Conservation (phyloP, 2,329 filamentous ascomycete species). For the Hymenoscyphus fructigenus region DNA sequence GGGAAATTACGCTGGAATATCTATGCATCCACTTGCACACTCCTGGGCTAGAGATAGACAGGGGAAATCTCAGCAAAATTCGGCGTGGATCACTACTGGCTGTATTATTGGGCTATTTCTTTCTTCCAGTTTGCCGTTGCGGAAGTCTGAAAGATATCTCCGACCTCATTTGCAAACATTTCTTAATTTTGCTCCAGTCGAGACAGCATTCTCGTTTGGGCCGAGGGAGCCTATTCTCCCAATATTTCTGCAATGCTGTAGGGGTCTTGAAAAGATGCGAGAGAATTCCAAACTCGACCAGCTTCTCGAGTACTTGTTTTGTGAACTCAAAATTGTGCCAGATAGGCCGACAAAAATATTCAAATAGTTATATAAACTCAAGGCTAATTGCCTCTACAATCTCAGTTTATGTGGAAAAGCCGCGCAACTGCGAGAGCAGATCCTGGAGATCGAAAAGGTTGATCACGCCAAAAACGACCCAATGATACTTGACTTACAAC, state of each 20-base stretch:
- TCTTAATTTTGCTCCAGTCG: not conserved
- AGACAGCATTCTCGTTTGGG: not conserved
- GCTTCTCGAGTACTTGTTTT: not conserved
- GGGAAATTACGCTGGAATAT: conserved; percentile 24
- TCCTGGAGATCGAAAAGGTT: not conserved
- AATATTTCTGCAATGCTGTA: not conserved
- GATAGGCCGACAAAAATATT: not conserved
- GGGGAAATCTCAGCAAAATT: conserved; percentile 13
- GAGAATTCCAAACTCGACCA: not conserved
- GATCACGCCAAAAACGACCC: not conserved
- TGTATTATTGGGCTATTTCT: conserved; percentile 25
- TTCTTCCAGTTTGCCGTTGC: conserved; percentile 7
- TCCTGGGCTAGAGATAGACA: conserved; percentile 28
- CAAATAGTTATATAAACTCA: not conserved
- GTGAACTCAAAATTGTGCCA: not conserved
- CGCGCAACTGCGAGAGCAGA: not conserved
- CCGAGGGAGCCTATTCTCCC: not conserved
- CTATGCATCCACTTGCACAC: conserved; percentile 31
- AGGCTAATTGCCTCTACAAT: not conserved
- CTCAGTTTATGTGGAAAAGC: not conserved
- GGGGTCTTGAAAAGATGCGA: not conserved
- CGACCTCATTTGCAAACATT: not conserved
- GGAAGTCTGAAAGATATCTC: conserved; percentile 6
- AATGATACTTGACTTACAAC: not conserved
- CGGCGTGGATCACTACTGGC: conserved; percentile 20